Evolutionary conservation across 2,329 filamentous ascomycete species (phyloP), one percentile per base, ranked within the genome.

Genomic region (Pseudogymnoascus sp.): DNA sequence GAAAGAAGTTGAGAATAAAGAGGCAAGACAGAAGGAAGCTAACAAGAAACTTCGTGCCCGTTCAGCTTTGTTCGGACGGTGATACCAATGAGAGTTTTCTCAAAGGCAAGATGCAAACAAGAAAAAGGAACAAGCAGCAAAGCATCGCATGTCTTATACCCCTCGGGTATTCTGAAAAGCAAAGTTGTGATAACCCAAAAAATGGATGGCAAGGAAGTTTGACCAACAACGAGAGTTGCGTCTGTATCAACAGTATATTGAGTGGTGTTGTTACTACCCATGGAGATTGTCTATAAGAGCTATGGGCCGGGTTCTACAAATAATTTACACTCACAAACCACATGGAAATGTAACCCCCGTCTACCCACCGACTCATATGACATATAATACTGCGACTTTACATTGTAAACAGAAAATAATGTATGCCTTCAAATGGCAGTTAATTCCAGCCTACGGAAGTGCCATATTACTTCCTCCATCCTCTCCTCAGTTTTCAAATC

Each of bases 1-100:
- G 21, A 33, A 59, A 61, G 3, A 62, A 60, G 9, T 66, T 63
- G 34, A 64, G 63, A 8, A 12, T 9, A n/a, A 67, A 67, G 61
- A 59, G 63, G 55, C 67, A 66, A 66, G 64, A 63, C 19, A 66
- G 65, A 8, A 63, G 18, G 37, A 57, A 52, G 35, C 19, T 19
- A 19, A 23, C n/a, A 9, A 38, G 12, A 8, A 48, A 52, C n/a
- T n/a, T n/a, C n/a, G n/a, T n/a, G n/a, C n/a, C n/a, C n/a, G n/a
- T n/a, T n/a, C n/a, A n/a, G n/a, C n/a, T n/a, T n/a, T n/a, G n/a
- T n/a, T n/a, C n/a, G n/a, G n/a, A n/a, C n/a, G n/a, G n/a, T n/a
- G n/a, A n/a, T n/a, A n/a, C n/a, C n/a, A n/a, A n/a, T n/a, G n/a
- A n/a, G n/a, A n/a, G n/a, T n/a, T n/a, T n/a, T n/a, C n/a, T n/a